Conservation (phyloP, 164 flowering plant genomes). For the Piper betle region DNA sequence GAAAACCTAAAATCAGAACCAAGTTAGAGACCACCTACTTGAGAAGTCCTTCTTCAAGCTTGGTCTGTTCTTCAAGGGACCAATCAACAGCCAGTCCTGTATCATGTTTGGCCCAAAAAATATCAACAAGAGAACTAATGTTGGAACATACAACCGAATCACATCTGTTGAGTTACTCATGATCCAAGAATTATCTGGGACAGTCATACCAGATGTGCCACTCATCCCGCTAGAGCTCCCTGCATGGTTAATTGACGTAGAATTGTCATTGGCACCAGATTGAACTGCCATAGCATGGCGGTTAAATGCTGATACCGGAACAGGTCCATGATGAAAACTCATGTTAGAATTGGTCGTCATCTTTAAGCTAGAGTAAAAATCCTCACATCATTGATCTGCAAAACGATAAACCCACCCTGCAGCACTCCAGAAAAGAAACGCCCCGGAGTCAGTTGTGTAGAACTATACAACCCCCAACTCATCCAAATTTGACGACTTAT, state of each 20-base stretch:
- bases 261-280: constrained; percentile 27
- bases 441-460: neutral
- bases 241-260: constrained; percentile 19
- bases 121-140: constrained; percentile 33
- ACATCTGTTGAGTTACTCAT: constrained; percentile 20
- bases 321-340: constrained; percentile 30
- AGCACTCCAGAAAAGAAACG: neutral
- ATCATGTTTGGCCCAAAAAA: constrained; percentile 58
- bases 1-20: neutral
- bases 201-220: constrained; percentile 20
- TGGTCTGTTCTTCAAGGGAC: constrained; percentile 74
- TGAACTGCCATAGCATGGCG: constrained; percentile 43
- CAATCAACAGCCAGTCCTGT: constrained; percentile 74
- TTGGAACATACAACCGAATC: constrained; percentile 21
- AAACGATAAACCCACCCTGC: neutral
- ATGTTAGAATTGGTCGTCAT: constrained; percentile 56
- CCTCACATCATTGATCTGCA: neutral
- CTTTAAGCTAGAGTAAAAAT: neutral
- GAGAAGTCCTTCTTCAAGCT: constrained; percentile 69
- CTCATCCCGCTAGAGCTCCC: constrained; percentile 4
- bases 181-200: constrained; percentile 16
- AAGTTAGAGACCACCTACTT: constrained; percentile 29
- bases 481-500: neutral
- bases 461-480: neutral
- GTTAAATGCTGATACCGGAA: constrained; percentile 26